These are phyloP conservation scores for Stellera chamaejasme DNA, from an alignment of 345 rosid genomes.

Conservation along the genomic window DNA sequence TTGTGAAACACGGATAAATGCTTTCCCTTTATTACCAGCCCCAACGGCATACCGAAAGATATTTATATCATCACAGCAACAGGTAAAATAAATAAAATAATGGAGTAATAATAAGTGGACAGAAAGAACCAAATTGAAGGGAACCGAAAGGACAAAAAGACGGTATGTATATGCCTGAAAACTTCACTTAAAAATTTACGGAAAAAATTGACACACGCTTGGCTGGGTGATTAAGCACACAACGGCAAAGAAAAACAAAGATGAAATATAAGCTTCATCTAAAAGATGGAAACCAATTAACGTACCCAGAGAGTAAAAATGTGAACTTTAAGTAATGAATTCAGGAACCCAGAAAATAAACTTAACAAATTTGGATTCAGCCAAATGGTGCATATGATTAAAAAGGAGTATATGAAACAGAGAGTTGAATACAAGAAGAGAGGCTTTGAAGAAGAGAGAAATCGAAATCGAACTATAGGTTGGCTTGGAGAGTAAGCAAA, in stretches of 20 bases:
- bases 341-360: not conserved
- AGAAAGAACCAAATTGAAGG: too few species aligned
- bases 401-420: not conserved
- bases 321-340: not conserved
- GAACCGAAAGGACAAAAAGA: too few species aligned
- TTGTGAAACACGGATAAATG: too few species aligned
- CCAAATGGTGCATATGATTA: not conserved
- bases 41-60: too few species aligned
- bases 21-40: too few species aligned
- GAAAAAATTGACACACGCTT: too few species aligned
- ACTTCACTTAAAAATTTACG: too few species aligned
- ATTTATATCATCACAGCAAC: too few species aligned
- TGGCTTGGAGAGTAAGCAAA: conserved; percentile 59
- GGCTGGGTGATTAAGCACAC: not conserved
- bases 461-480: conserved; percentile 13
- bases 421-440: conserved; percentile 2
- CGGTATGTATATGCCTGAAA: too few species aligned
- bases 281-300: not conserved
- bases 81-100: too few species aligned
- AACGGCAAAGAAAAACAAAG: not conserved
- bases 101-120: too few species aligned
- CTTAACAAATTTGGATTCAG: not conserved
- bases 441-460: conserved; percentile 1
- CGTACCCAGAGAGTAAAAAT: conserved; percentile 21
- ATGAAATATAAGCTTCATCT: not conserved